Base-by-base conservation (phyloP, 768 basidiomycete species). In the Gymnopilus junonius region DNA sequence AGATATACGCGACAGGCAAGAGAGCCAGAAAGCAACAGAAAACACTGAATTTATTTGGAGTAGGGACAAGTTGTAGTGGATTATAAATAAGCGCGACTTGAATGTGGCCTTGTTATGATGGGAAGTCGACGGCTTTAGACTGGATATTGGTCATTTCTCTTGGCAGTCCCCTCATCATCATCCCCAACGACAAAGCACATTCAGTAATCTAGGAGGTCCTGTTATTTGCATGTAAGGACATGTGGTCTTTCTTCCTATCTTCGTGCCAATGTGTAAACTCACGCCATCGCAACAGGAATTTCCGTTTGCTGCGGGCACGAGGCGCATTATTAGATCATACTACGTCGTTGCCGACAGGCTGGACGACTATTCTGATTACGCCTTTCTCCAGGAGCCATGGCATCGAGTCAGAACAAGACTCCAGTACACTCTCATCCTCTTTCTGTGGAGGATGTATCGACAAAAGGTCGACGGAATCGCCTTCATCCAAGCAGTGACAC, bases 371-470 rank as follows among this genome's bases (percentile, higher is more conserved):
- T 55, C 21, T 37, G 25, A 7, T 4, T n/a, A 7, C 37, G 23
- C 42, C 21, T 14, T 21, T 37, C 27, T 29, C 20, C 29, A 32
- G 48, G 35, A 46, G 34, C 34, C 43, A 81, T 81, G 78, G 46
- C 80, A 53, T 78, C 81, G 56, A 73, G 72, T 27, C 80, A 82
- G 32, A 63, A 68, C 43, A 82, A 81, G 72, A 89, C 84, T 6
- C 86, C 87, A 23, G 88, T 89, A 21, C 79, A 93, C 63, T 85
- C 85, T 0, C 92, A 94, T 69, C 92, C 92, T 37, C 84, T 94
- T 23, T 86, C 84, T 3, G 80, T 80, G 8, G 89, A 91, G 32
- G 85, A 87, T 32, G 66, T 80, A 17, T 71, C 82, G 0, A 69
- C 80, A 8, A 75, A 79, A 69, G 80, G 82, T 25, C 83, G 89